Percentiles rank a stretch among this genome's conserved stretches.
Evolutionary conservation across 306 rosid genomes (phyloP).

Genomic region (Cucurbita ficifolia): DNA sequence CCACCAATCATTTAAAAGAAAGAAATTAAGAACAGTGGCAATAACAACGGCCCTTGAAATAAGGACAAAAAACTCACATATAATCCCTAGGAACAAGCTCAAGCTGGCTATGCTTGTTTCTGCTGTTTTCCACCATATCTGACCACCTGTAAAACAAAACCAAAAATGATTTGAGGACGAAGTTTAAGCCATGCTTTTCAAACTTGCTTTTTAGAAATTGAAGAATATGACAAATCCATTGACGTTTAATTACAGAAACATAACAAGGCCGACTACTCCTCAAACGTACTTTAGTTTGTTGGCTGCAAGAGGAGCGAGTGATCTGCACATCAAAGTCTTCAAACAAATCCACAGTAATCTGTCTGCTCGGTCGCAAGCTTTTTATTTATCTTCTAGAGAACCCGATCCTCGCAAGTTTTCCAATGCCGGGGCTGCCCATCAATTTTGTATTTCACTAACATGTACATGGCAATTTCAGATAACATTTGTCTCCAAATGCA

Average conservation of each 20-base stretch:
- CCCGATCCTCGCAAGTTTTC: neutral
- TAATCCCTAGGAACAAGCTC: neutral
- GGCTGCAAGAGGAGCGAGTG: constrained; percentile 2
- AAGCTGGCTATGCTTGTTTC: neutral
- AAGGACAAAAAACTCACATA: neutral
- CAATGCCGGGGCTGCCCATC: neutral
- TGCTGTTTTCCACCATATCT: neutral
- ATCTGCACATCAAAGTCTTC: neutral
- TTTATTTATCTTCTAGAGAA: neutral
- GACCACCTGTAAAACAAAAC: constrained; percentile 1
- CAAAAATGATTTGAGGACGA: neutral
- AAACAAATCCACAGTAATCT: neutral
- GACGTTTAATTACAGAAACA: constrained; percentile 1
- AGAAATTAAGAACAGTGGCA: neutral
- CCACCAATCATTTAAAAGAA: neutral
- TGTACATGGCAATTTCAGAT: constrained; percentile 31
- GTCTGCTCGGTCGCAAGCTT: constrained; percentile 2
- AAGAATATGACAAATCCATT: neutral
- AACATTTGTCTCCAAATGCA: constrained; percentile 20
- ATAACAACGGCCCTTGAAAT: neutral
- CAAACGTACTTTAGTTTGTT: constrained; percentile 1
- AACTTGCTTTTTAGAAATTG: neutral
- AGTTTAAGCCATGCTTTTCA: neutral
- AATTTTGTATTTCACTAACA: constrained; percentile 17
- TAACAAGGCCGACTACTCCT: neutral